Conservation (phyloP, 2,329 filamentous ascomycete species). For the Sphaceloma murrayae region DNA sequence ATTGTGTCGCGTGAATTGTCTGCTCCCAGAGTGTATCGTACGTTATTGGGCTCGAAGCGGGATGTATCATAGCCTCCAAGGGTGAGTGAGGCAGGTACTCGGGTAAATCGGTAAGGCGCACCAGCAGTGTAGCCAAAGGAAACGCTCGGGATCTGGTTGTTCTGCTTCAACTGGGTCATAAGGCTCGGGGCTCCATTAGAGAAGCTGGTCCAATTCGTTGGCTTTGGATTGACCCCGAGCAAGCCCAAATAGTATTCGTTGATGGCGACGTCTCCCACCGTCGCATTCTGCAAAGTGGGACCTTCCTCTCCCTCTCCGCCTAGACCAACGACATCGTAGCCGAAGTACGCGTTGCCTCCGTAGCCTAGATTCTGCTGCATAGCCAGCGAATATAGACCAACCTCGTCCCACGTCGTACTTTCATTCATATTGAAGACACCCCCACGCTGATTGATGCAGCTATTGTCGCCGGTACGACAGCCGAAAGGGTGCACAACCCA, state of each 20-base stretch:
- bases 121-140: slow-evolving; percentile 70
- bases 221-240: slow-evolving; percentile 40
- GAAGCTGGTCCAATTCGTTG: slow-evolving; percentile 43
- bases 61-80: slow-evolving; percentile 33
- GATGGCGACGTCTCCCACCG: slow-evolving; percentile 33
- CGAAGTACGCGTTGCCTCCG: slow-evolving; percentile 55
- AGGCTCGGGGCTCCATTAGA: slow-evolving; percentile 47
- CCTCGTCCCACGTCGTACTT: slow-evolving; percentile 49
- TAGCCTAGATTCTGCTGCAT: slow-evolving; percentile 48
- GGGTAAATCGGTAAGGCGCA: slow-evolving; percentile 50
- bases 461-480: slow-evolving; percentile 33
- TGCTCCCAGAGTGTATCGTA: slow-evolving; percentile 23
- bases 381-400: slow-evolving; percentile 53
- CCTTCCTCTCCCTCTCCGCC: slow-evolving; percentile 32
- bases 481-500: slow-evolving; percentile 56
- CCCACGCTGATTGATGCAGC: slow-evolving; percentile 50
- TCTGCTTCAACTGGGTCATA: slow-evolving; percentile 43
- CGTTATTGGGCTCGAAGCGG: slow-evolving; percentile 25
- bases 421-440: slow-evolving; percentile 45
- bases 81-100: slow-evolving; percentile 22
- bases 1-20: slow-evolving; percentile 22
- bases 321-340: slow-evolving; percentile 41
- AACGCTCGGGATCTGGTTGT: slow-evolving; percentile 56
- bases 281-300: slow-evolving; percentile 35
- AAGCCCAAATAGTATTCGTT: slow-evolving; percentile 38